phyloP scores from a whole-genome alignment of 2,329 filamentous ascomycete genomes.

The Rachicladosporium sp. region DNA sequence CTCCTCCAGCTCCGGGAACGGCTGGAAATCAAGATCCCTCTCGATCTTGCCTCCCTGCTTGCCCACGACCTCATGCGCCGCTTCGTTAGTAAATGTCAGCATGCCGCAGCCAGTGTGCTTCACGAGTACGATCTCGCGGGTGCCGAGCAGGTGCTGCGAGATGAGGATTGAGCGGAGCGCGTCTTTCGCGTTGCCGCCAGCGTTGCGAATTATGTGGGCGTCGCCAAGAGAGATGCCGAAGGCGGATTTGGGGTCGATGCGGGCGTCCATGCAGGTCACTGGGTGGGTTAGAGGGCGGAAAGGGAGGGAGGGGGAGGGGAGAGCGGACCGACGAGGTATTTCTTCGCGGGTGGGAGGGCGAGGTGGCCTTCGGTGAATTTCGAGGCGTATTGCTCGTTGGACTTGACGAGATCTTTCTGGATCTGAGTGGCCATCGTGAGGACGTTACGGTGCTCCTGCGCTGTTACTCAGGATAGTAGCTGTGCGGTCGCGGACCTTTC shows the following conservation, averaged over 20 bases:
- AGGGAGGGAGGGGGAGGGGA: background rate
- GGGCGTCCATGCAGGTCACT: constrained; percentile 76
- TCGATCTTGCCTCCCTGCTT: constrained; percentile 31
- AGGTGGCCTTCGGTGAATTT: constrained; percentile 55
- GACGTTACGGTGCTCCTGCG: background rate
- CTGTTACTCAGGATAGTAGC: no score
- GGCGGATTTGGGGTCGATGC: constrained; percentile 53
- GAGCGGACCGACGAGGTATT: constrained; percentile 50
- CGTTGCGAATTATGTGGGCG: constrained; percentile 66
- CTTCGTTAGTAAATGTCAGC: constrained; percentile 53
- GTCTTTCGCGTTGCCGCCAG: constrained; percentile 42
- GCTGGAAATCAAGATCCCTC: constrained; percentile 41
- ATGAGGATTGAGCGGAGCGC: constrained; percentile 64
- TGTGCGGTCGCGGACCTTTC: no score
- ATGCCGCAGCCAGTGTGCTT: constrained; percentile 68
- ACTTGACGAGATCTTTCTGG: constrained; percentile 43
- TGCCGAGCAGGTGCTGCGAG: constrained; percentile 67
- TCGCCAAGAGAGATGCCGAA: constrained; percentile 63
- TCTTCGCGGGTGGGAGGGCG: constrained; percentile 55
- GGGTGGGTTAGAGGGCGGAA: background rate
- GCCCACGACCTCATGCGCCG: constrained; percentile 43
- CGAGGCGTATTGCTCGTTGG: constrained; percentile 46
- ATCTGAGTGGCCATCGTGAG: constrained; percentile 31
- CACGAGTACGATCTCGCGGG: constrained; percentile 59
- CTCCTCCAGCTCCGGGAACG: constrained; percentile 51